phyloP scores from a whole-genome alignment of 805 yeast species.

The Candida ulmi region DNA sequence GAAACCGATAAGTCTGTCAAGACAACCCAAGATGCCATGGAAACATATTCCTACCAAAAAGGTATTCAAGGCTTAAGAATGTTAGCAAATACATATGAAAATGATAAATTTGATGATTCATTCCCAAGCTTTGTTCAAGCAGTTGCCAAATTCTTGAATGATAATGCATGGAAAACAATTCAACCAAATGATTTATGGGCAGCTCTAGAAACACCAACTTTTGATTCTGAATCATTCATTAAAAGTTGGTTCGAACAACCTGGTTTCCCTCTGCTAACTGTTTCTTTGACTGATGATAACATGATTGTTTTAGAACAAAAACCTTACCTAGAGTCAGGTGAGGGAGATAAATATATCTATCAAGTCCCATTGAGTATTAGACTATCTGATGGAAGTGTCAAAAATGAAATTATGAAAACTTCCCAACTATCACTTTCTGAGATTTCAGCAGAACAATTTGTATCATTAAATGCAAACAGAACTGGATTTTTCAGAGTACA shows the following conservation, averaged over 20 bases:
- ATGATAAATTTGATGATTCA: slow-evolving; percentile 24
- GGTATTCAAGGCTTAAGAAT: slow-evolving; percentile 52
- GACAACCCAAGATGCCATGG: slow-evolving; percentile 42
- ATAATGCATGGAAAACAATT: slow-evolving; percentile 31
- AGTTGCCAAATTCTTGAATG: slow-evolving; percentile 33
- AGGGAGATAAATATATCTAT: slow-evolving; percentile 51
- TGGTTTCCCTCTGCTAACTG: slow-evolving; percentile 52
- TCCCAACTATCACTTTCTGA: slow-evolving; percentile 24
- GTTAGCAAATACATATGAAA: slow-evolving; percentile 40
- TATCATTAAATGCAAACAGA: slow-evolving; percentile 39
- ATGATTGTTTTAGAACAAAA: slow-evolving; percentile 34
- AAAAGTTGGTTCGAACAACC: slow-evolving; percentile 57
- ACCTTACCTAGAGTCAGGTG: slow-evolving; percentile 26
- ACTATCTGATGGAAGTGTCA: slow-evolving; percentile 28
- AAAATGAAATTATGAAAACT: slow-evolving; percentile 39
- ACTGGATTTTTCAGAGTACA: slow-evolving; percentile 44
- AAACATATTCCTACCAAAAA: slow-evolving; percentile 48
- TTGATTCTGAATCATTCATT: slow-evolving; percentile 45
- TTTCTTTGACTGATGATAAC: slow-evolving; percentile 23
- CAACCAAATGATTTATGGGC: slow-evolving; percentile 53
- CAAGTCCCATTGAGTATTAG: slow-evolving; percentile 54
- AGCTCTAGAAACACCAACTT: slow-evolving; percentile 26
- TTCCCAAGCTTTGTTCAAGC: slow-evolving; percentile 28
- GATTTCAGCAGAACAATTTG: slow-evolving; percentile 23
- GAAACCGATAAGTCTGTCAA: slow-evolving; percentile 27